phyloP scores from a whole-genome alignment of 1,284 basidiomycete species.

The Vanrija pseudolonga region DNA sequence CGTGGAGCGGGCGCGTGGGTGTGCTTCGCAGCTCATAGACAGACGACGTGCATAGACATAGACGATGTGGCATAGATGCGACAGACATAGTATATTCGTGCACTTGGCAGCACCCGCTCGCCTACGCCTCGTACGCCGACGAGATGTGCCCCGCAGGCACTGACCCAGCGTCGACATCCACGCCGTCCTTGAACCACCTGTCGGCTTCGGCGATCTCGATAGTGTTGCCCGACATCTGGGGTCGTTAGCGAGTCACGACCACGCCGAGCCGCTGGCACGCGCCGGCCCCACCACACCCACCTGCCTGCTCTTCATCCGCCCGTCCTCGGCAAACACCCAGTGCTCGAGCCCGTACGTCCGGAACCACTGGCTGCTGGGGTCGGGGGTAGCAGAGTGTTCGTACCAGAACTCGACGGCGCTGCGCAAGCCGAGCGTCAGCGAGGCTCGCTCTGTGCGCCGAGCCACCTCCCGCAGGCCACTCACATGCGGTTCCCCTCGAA shows the following conservation, averaged over 20 bases:
- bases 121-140: not conserved
- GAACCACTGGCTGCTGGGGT: constrained; percentile 53
- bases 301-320: constrained; percentile 55
- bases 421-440: not conserved
- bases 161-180: constrained; percentile 28
- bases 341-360: constrained; percentile 62
- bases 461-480: constrained; percentile 35
- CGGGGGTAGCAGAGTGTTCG: constrained; percentile 51
- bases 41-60: too few relatives aligned
- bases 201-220: constrained; percentile 54
- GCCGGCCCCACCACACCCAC: constrained; percentile 11
- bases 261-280: too few relatives aligned
- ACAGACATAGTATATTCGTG: too few relatives aligned
- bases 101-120: too few relatives aligned
- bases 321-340: constrained; percentile 58
- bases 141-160: not conserved
- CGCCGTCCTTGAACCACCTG: constrained; percentile 58
- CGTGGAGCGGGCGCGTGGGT: too few relatives aligned
- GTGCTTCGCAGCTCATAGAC: too few relatives aligned
- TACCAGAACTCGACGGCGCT: constrained; percentile 58
- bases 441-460: too few relatives aligned
- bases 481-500: constrained; percentile 60
- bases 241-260: too few relatives aligned
- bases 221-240: constrained; percentile 60
- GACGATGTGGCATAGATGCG: not conserved